phyloP scores from a whole-genome alignment of 441 rosid species.

The Erysimum cheiri region DNA sequence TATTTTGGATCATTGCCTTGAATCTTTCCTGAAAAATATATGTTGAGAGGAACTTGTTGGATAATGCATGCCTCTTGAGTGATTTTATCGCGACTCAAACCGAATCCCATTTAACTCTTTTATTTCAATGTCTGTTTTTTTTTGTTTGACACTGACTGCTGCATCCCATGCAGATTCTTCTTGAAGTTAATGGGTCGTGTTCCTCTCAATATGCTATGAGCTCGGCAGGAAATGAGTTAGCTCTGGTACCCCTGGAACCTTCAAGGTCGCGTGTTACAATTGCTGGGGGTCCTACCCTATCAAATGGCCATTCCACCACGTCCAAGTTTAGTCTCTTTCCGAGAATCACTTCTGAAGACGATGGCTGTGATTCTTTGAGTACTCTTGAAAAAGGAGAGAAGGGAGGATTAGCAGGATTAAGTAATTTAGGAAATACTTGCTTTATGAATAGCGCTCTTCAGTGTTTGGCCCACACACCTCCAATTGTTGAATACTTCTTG shows the following conservation, averaged over 20 bases:
- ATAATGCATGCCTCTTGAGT: constrained; percentile 18
- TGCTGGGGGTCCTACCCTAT: constrained; percentile 65
- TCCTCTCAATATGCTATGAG: constrained; percentile 53
- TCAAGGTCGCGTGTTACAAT: constrained; percentile 64
- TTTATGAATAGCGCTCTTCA: constrained; percentile 81
- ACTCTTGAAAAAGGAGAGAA: constrained; percentile 58
- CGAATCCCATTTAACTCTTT: neutral
- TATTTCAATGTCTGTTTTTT: neutral
- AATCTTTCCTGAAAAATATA: constrained; percentile 16
- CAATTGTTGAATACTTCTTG: constrained; percentile 62
- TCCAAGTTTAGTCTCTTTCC: constrained; percentile 52
- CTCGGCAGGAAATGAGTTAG: constrained; percentile 63
- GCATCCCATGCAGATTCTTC: constrained; percentile 57
- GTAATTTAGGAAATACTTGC: constrained; percentile 77
- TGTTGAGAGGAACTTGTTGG: constrained; percentile 21
- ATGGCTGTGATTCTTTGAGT: constrained; percentile 47
- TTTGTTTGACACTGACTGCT: constrained; percentile 15
- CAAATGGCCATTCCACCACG: constrained; percentile 58
- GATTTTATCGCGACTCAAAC: neutral
- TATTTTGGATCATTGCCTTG: constrained; percentile 2
- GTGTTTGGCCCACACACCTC: constrained; percentile 76
- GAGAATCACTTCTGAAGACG: constrained; percentile 55
- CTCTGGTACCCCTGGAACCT: constrained; percentile 78
- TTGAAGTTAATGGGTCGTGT: constrained; percentile 57
- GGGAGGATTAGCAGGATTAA: constrained; percentile 74